These are phyloP conservation scores for Trichophyton schoenleinii DNA, from an alignment of 2,329 filamentous ascomycete genomes.

Conservation along the genomic window DNA sequence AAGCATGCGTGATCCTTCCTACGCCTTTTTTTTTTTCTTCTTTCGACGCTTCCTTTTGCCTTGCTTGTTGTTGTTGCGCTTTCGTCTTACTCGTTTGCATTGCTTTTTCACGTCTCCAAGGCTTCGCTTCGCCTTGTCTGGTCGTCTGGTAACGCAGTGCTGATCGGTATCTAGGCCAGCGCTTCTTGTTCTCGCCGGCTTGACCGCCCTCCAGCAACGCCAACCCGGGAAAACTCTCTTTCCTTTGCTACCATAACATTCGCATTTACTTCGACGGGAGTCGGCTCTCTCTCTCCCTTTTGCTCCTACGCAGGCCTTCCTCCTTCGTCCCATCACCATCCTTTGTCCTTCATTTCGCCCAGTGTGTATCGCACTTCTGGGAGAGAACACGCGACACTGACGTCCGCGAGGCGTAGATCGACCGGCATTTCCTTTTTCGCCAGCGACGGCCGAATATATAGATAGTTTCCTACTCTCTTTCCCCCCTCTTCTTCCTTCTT, in stretches of 20 bases:
- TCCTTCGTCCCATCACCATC: not conserved
- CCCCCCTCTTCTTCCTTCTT: not conserved
- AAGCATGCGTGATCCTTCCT: not conserved
- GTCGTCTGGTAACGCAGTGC: not conserved
- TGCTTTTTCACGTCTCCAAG: slow-evolving; percentile 3
- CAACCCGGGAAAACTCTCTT: not conserved
- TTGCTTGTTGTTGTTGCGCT: slow-evolving; percentile 2
- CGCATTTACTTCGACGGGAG: not conserved
- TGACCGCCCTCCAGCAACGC: not conserved
- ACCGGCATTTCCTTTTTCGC: not conserved
- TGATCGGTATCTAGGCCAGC: slow-evolving; percentile 6
- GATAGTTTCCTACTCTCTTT: not conserved
- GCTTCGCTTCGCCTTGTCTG: not conserved
- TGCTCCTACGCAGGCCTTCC: not conserved
- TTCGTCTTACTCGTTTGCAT: not conserved
- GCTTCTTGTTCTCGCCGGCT: not conserved
- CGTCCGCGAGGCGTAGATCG: not conserved
- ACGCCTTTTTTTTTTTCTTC: not conserved
- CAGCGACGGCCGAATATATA: not conserved
- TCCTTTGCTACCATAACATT: not conserved
- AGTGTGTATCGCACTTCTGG: not conserved
- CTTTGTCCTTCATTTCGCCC: not conserved
- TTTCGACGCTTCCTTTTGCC: not conserved
- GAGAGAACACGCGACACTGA: not conserved
- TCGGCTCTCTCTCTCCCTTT: not conserved